Evolutionary conservation across 306 rosid genomes (phyloP), one percentile per base, ranked within the genome.

Genomic region (Prunus mongolica): DNA sequence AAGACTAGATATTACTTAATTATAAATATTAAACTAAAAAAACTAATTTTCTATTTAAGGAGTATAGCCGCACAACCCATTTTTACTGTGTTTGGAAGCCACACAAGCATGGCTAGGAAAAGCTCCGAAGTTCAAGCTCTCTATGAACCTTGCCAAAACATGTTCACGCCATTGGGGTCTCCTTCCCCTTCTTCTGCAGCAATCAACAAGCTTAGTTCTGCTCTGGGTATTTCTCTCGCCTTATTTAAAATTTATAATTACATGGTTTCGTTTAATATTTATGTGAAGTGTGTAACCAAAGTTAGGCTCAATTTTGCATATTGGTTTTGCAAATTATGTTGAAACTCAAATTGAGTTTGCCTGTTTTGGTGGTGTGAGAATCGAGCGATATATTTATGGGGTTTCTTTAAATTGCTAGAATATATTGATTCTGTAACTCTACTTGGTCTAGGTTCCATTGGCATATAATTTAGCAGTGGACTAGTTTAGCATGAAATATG

Each of bases 141-240:
- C 65, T 85, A 92, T 67, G 91, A 89, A 19, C 91, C 89, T 77
- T 95, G 99, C 81, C 88, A 79, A 64, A 78, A 44, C 55, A 80
- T 73, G 50, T 90, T 92, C 71, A 77, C 90, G 4, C 88, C 91
- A 75, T 82, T 89, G 1, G 82, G 78, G 77, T 25, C 79, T 55
- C 76, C 83, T 72, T 75, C 85, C 49, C 88, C 91, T 22, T 71
- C 91, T 14, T 76, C 92, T 27, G 88, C 82, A 41, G 77, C 85
- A 22, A 44, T 88, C 80, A 84, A 67, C 24, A 86, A 82, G 71
- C 91, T 92, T 47, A 79, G 85, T 86, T 83, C 93, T 70, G 80
- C 89, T 58, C 58, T 95, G 67, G 98, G 98, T 95, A 85, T 77
- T 66, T 54, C 76, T 75, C 80, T 63, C 5, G 4, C 67, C 45